Evolutionary conservation across 257 asterid species (phyloP), one percentile per base, ranked within the genome.

Genomic region (Capsicum baccatum): DNA sequence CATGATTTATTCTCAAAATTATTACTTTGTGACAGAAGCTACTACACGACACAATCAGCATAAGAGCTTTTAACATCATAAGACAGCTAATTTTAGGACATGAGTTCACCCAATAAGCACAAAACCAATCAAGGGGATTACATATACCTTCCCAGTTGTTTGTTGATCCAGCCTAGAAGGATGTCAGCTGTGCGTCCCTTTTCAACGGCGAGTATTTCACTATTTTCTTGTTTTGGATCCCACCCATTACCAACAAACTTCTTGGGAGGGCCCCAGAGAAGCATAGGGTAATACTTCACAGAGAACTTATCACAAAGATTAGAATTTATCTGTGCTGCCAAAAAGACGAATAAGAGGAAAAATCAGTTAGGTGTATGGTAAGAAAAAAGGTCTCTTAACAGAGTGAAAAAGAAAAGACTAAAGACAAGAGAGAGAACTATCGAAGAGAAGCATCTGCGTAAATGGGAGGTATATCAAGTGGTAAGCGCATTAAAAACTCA

Each of bases 311-410:
- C 94, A 90, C 99, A 96, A 62, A 96, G 93, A 59, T 93, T 85
- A 55, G 88, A 88, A 85, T 96, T 96, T 90, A 92, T 88, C 98
- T 96, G 98, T 89, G 93, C 97, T 96, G 99, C 92, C 99, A 92
- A 92, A 91, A 84, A 92, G 90, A 85, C 81, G 86, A 89, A 88
- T 81, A 82, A 79, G 44, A 76, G 84, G 79, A 83, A 79, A 83
- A 85, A 83, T 89, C 90, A 91, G 91, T 90, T 83, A 83, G 87
- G 84, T 82, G 56, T 83, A 82, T 73, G 81, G 44, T 50, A 64
- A 57, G 54, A 3, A 35, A 9, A 42, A 57, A 57, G 17, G 62
- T 58, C 47, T 44, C 26, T 62, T 74, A 48, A 13, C 37, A 74
- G 60, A 50, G n/a, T 6, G 60, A 50, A 74, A 48, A 47, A n/a